A percentile compares a stretch with the other conserved stretches of the same genome.
Evolutionary conservation across 176 grass and related monocot species (phyloP).

Genomic region (Phoenix dactylifera): DNA sequence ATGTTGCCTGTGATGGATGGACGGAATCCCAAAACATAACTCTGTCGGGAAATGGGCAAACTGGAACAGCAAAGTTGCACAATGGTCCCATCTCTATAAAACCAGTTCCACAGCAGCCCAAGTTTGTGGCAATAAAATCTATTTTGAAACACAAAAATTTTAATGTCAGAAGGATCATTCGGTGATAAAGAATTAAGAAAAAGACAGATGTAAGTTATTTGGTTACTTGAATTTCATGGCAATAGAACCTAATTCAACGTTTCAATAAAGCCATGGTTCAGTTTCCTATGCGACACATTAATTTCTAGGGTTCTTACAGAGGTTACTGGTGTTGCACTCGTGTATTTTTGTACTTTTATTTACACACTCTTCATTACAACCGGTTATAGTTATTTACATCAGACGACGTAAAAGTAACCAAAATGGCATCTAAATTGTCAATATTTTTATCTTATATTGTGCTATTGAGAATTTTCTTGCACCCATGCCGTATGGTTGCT

Average conservation of each 20-base stretch:
- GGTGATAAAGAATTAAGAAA: background rate
- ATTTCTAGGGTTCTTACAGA: no score
- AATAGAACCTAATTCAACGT: no score
- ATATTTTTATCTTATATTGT: no score
- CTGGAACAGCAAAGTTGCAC: slow-evolving; percentile 14
- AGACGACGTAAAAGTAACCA: no score
- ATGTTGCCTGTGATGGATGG: slow-evolving; percentile 45
- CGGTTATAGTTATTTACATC: background rate
- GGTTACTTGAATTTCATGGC: no score
- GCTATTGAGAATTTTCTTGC: slow-evolving; percentile 32
- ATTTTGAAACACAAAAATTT: background rate
- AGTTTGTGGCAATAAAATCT: slow-evolving; percentile 24
- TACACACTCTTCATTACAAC: no score
- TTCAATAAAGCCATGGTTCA: no score
- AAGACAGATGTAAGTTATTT: background rate
- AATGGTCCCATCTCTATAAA: slow-evolving; percentile 34
- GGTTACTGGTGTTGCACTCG: no score
- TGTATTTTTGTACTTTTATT: no score
- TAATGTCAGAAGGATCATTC: no score
- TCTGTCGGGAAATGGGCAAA: slow-evolving; percentile 25
- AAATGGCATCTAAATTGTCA: no score
- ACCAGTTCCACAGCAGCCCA: slow-evolving; percentile 34
- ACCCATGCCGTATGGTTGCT: slow-evolving; percentile 35
- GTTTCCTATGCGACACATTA: no score
- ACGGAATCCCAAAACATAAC: slow-evolving; percentile 56